phyloP scores from a whole-genome alignment of 1,284 basidiomycete genomes.

The Papiliotrema flavescens region DNA sequence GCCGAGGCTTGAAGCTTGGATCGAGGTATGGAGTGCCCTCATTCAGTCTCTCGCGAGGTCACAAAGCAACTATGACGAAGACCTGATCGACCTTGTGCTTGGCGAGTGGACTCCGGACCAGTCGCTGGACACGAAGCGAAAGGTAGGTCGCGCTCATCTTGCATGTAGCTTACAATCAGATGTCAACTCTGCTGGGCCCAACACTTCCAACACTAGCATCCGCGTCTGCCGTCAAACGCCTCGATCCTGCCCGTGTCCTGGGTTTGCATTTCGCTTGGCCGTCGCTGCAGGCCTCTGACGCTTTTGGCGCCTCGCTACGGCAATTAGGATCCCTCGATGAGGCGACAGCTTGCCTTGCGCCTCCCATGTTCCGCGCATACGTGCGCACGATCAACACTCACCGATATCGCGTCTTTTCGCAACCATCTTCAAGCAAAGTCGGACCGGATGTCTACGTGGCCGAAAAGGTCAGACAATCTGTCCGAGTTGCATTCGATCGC shows the following conservation, averaged over 20 bases:
- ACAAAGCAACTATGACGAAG: neutral
- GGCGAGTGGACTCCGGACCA: neutral
- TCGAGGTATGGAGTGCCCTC: slow-evolving; percentile 23
- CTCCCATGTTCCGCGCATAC: slow-evolving; percentile 4
- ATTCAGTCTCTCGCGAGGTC: neutral
- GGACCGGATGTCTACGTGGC: slow-evolving; percentile 36
- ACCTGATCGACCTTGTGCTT: neutral
- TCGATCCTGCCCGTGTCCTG: neutral
- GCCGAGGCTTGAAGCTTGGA: slow-evolving; percentile 30
- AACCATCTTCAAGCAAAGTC: slow-evolving; percentile 22
- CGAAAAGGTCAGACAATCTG: slow-evolving; percentile 29
- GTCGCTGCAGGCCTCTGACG: neutral
- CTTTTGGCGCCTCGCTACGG: neutral
- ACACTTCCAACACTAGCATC: neutral
- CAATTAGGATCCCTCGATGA: neutral
- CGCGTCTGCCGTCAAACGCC: neutral
- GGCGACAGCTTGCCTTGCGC: slow-evolving; percentile 17
- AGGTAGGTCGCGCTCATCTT: neutral
- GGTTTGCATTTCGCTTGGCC: neutral
- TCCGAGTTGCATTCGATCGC: slow-evolving; percentile 19
- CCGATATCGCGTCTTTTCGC: slow-evolving; percentile 19
- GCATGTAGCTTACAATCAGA: neutral
- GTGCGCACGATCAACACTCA: neutral
- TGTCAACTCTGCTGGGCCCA: neutral
- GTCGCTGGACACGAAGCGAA: neutral